Conservation (phyloP, 495 filamentous ascomycete genomes). For the Daldinia loculata region DNA sequence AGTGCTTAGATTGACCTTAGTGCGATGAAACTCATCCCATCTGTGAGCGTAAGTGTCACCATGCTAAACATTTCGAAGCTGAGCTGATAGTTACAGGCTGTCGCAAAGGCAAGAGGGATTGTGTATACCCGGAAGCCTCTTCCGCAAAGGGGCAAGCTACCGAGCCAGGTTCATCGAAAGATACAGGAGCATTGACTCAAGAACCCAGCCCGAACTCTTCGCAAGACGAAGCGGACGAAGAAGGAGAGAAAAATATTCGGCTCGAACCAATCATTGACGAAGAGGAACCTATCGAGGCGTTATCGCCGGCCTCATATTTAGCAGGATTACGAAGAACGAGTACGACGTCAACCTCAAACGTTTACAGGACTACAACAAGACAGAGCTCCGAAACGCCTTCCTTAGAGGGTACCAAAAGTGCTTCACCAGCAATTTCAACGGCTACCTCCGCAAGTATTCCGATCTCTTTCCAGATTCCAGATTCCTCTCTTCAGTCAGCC, state of each 20-base stretch:
- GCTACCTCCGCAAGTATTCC: constrained; percentile 48
- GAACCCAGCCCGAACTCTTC: constrained; percentile 60
- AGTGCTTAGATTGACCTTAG: constrained; percentile 51
- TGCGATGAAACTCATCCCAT: constrained; percentile 87
- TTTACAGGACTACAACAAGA: constrained; percentile 45
- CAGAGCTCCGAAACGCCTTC: constrained; percentile 63
- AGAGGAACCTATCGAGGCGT: constrained; percentile 56
- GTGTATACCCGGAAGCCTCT: constrained; percentile 78
- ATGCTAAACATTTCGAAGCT: constrained; percentile 1
- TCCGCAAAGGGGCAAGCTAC: constrained; percentile 56
- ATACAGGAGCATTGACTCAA: constrained; percentile 60
- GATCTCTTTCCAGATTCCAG: constrained; percentile 44
- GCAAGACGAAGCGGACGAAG: constrained; percentile 62
- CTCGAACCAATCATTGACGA: constrained; percentile 74
- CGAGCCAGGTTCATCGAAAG: constrained; percentile 55
- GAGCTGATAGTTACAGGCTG: constrained; percentile 64
- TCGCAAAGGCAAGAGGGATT: constrained; percentile 84
- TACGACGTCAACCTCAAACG: constrained; percentile 52
- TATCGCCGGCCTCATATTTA: constrained; percentile 46
- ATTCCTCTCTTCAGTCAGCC: constrained; percentile 34
- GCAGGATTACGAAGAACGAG: constrained; percentile 55
- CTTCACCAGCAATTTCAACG: constrained; percentile 59
- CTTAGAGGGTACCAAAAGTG: constrained; percentile 56
- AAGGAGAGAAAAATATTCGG: constrained; percentile 58
- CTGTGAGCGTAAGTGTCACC: constrained; percentile 74